A percentile compares a stretch with the other conserved stretches of the same genome.
Conservation (phyloP, 176 grass and related monocot genomes). For the Eremochloa ophiuroides region DNA sequence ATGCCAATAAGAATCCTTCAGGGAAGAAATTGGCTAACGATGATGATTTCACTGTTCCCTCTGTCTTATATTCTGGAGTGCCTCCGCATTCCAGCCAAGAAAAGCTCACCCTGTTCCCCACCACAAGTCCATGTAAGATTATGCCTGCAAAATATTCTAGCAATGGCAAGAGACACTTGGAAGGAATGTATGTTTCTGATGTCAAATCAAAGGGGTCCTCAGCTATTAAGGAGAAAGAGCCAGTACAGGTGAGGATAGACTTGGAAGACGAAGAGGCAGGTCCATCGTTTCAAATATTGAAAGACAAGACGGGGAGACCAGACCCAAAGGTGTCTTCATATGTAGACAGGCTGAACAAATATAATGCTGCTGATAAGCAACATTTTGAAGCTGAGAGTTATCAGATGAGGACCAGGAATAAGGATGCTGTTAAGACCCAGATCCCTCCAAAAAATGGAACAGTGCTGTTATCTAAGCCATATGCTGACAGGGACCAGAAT, state of each 20-base stretch:
- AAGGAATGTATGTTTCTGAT: conserved; percentile 24
- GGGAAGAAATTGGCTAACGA: conserved; percentile 40
- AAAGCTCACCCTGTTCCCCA: background rate
- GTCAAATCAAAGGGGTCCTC: conserved; percentile 16
- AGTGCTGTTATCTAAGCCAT: background rate
- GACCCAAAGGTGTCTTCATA: conserved; percentile 17
- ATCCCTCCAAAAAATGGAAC: conserved; percentile 9
- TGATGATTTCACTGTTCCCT: conserved; percentile 75
- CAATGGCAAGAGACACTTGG: conserved; percentile 18
- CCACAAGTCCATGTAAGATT: conserved; percentile 22
- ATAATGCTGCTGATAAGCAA: conserved; percentile 26
- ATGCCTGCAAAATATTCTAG: conserved; percentile 10
- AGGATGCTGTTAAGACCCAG: background rate
- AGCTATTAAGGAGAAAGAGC: conserved; percentile 23
- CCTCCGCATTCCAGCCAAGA: conserved; percentile 30
- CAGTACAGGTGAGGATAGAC: background rate
- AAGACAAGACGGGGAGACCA: conserved; percentile 15
- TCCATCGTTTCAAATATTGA: conserved; percentile 7
- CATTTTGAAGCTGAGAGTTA: background rate
- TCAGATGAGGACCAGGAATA: background rate
- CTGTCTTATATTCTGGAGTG: conserved; percentile 29
- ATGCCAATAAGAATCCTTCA: conserved; percentile 12
- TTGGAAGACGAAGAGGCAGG: conserved; percentile 17
- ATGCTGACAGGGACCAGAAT: background rate
- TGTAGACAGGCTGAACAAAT: background rate